Conservation (phyloP, 2,329 filamentous ascomycete species). For the Neoarthrinium moseri region DNA sequence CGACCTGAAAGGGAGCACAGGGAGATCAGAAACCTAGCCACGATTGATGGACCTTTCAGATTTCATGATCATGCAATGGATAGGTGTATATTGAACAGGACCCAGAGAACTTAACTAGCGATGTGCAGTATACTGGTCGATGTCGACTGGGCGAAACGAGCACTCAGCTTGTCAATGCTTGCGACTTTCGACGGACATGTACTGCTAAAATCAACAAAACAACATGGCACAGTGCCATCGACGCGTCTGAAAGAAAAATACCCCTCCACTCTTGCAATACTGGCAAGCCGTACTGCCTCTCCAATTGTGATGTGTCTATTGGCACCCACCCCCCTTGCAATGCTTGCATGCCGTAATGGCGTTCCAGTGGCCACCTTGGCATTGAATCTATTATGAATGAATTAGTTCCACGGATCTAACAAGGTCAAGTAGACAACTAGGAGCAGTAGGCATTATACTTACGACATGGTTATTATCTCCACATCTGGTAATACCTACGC, state of each 20-base stretch:
- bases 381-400: background rate
- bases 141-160: background rate
- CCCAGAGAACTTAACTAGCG: background rate
- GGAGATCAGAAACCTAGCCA: background rate
- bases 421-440: background rate
- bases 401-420: background rate
- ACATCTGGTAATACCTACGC: background rate
- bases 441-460: background rate
- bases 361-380: background rate
- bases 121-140: background rate
- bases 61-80: background rate
- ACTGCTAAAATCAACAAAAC: background rate
- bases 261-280: background rate
- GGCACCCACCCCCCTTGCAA: too few species aligned
- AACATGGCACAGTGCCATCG: background rate
- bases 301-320: background rate
- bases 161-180: background rate
- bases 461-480: constrained; percentile 1
- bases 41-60: background rate
- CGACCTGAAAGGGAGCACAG: too few species aligned
- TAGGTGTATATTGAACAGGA: background rate
- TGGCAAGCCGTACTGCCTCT: background rate
- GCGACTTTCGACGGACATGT: background rate
- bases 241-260: background rate
- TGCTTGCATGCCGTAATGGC: background rate